These are phyloP conservation scores for Asterophora parasitica DNA, from an alignment of 768 basidiomycete species.

Conservation along the genomic window DNA sequence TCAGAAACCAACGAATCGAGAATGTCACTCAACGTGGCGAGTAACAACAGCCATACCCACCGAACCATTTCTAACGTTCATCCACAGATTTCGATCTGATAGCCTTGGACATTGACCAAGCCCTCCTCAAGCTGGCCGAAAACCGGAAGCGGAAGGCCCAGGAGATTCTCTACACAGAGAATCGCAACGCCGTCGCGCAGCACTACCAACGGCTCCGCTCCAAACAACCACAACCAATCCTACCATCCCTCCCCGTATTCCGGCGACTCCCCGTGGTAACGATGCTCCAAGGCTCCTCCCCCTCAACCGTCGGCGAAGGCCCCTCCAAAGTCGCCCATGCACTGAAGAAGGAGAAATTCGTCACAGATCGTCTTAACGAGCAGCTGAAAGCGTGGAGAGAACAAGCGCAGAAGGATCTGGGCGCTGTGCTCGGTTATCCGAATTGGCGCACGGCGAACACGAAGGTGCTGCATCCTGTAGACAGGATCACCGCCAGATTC, in stretches of 20 bases:
- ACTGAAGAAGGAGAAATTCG: constrained; percentile 26
- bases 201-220: constrained; percentile 44
- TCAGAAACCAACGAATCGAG: constrained; percentile 37
- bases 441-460: constrained; percentile 48
- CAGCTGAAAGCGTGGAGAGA: constrained; percentile 48
- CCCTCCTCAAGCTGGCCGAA: constrained; percentile 21
- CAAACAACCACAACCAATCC: constrained; percentile 19
- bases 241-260: constrained; percentile 48
- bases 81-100: constrained; percentile 28
- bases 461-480: constrained; percentile 46
- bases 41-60: background rate
- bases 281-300: constrained; percentile 27
- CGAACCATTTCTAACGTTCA: background rate
- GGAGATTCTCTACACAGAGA: constrained; percentile 21
- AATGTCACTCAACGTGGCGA: constrained; percentile 32
- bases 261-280: constrained; percentile 41
- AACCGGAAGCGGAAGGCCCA: constrained; percentile 17
- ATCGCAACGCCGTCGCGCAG: constrained; percentile 32
- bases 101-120: constrained; percentile 19
- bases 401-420: constrained; percentile 39
- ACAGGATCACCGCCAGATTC: constrained; percentile 57
- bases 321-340: constrained; percentile 13
- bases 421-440: constrained; percentile 41
- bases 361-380: constrained; percentile 32
- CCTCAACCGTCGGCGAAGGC: constrained; percentile 7